Percentiles rank a stretch among this genome's conserved stretches.
Evolutionary conservation across 345 rosid genomes (phyloP).

Genomic region (Eucalyptus pauciflora): DNA sequence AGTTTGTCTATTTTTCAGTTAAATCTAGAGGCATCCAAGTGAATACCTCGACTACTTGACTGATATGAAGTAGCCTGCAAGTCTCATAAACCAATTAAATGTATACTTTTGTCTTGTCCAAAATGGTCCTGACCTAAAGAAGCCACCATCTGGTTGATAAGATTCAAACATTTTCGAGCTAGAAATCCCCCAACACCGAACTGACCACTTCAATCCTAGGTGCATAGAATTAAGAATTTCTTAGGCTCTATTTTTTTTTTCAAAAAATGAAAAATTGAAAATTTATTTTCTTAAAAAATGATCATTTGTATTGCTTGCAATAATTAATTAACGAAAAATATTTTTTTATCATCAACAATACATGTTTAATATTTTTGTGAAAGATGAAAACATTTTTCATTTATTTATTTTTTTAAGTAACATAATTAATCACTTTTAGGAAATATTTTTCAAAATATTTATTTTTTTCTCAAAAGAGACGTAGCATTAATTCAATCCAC

Average conservation of each 20-base stretch:
- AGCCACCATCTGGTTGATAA: rapidly evolving
- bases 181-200: no score
- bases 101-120: neutral
- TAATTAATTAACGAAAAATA: no score
- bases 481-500: neutral
- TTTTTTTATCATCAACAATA: rapidly evolving
- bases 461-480: no score
- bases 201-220: no score
- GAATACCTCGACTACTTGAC: rapidly evolving
- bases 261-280: rapidly evolving
- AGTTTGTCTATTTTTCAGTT: no score
- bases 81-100: neutral
- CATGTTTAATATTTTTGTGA: rapidly evolving
- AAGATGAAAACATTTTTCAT: rapidly evolving
- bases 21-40: no score
- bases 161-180: neutral
- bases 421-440: no score
- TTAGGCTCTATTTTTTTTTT: rapidly evolving
- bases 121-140: rapidly evolving
- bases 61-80: rapidly evolving
- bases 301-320: rapidly evolving
- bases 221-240: no score
- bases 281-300: rapidly evolving
- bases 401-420: no score
- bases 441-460: no score